Evolutionary conservation across 345 rosid genomes (phyloP), one percentile per base, ranked within the genome.

Genomic region (Brassica rapa): DNA sequence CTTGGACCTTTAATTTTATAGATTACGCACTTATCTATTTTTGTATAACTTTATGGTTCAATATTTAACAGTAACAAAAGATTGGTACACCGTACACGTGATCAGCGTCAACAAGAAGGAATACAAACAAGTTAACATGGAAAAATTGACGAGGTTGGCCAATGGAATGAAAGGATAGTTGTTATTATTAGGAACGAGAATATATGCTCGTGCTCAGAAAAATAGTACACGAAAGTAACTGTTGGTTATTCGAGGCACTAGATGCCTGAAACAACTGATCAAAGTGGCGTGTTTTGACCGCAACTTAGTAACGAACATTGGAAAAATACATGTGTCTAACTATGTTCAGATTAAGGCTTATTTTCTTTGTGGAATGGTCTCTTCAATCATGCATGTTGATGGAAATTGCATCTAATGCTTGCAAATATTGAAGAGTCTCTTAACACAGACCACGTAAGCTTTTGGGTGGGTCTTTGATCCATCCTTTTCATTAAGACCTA

Each of bases 281-380:
- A 49, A 30, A 8, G 37, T 76, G 55, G 69, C 80, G 55, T 69
- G n/a, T 61, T 6, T 69, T 77, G 80, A 77, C 56, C 69, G 64
- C 63, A 69, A 33, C 70, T 49, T 69, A 30, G 19, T 15, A 57
- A 12, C 15, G 21, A 51, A 51, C 56, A 51, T 51, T n/a, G 21
- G 56, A n/a, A n/a, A 51, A n/a, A 51, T 51, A n/a, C 56, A 51
- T 51, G 56, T 51, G 19, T 27, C 30, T 27, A 27, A 7, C 56
- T 51, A n/a, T 51, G 56, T 51, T 68, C 24, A 70, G 41, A 14
- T 24, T 27, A 70, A 77, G 41, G 15, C 4, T 12, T 1, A 33
- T n/a, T 1, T 11, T 69, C 1, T 15, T 61, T 32, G 39, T n/a
- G 63, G 69, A 69, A 23, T 69, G 49, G 30, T 62, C 41, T 51